A percentile compares a stretch with the other conserved stretches of the same genome.
These are phyloP conservation scores for Lentinula guzmanii DNA, from an alignment of 768 basidiomycete genomes.

Conservation along the genomic window DNA sequence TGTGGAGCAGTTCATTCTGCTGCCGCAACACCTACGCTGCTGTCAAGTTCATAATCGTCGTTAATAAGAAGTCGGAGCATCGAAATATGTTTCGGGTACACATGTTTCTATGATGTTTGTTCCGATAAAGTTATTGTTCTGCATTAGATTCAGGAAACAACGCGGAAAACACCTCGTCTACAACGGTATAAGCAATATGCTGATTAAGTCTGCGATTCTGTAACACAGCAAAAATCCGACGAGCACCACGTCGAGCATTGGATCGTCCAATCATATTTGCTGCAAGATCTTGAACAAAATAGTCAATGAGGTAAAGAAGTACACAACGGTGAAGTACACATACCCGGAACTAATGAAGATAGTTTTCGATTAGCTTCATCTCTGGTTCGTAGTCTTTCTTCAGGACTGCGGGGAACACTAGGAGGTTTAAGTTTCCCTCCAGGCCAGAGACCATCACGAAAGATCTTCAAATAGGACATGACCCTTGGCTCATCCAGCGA, in stretches of 20 bases:
- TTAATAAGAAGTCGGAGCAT: not conserved
- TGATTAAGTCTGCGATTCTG: conserved; percentile 95
- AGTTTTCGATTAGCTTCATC: conserved; percentile 89
- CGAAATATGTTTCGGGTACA: not conserved
- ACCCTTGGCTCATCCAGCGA: conserved; percentile 67
- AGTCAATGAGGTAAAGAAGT: not conserved
- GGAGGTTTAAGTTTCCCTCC: conserved; percentile 68
- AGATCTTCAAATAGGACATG: conserved; percentile 54
- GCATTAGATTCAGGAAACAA: conserved; percentile 49
- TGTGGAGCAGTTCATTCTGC: not conserved
- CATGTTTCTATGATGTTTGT: no score
- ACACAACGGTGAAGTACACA: conserved; percentile 3
- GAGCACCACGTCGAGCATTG: conserved; percentile 89
- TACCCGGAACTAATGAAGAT: conserved; percentile 88
- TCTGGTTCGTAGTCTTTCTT: conserved; percentile 75
- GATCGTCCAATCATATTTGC: conserved; percentile 98
- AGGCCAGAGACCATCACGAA: conserved; percentile 81
- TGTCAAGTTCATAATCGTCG: not conserved
- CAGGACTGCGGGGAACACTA: conserved; percentile 59
- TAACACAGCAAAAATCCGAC: conserved; percentile 87
- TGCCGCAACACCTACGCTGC: not conserved
- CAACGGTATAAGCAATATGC: conserved; percentile 80
- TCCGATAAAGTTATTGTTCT: conserved; percentile 2
- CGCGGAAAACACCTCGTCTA: conserved; percentile 78
- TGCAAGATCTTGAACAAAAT: conserved; percentile 61